Evolutionary conservation across 768 basidiomycete species (phyloP).

Genomic region (Tricholoma furcatifolium): DNA sequence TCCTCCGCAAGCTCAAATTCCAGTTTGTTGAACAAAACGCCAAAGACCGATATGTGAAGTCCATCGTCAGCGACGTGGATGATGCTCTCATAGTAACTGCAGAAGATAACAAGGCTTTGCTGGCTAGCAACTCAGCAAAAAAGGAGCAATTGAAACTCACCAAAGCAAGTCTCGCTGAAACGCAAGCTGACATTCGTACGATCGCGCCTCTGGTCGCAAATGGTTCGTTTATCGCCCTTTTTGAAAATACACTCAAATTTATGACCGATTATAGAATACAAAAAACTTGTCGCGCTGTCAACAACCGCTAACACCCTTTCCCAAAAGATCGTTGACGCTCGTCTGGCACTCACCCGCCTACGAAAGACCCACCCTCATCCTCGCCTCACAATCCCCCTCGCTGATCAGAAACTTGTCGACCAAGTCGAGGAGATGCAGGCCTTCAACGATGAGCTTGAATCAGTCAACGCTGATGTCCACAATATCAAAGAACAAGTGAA

Average conservation of each 20-base stretch:
- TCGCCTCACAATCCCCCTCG: constrained; percentile 73
- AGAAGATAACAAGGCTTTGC: constrained; percentile 73
- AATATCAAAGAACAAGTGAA: constrained; percentile 64
- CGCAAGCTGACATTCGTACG: constrained; percentile 58
- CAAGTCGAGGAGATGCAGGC: constrained; percentile 81
- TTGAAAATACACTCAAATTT: neutral
- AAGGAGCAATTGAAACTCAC: constrained; percentile 65
- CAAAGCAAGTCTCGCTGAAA: constrained; percentile 62
- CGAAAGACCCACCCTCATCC: constrained; percentile 80
- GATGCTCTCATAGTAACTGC: constrained; percentile 80
- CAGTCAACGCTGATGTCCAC: constrained; percentile 47
- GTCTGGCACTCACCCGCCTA: constrained; percentile 75
- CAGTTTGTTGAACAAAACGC: constrained; percentile 90
- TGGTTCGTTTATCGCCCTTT: constrained; percentile 35
- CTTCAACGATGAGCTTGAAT: constrained; percentile 65
- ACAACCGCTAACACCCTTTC: constrained; percentile 58
- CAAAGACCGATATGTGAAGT: constrained; percentile 84
- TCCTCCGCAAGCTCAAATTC: constrained; percentile 81
- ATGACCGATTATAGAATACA: constrained; percentile 47
- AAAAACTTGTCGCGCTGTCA: constrained; percentile 50
- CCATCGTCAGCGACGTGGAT: constrained; percentile 81
- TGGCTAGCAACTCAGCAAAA: constrained; percentile 61
- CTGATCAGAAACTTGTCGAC: constrained; percentile 68
- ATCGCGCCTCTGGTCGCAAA: constrained; percentile 69
- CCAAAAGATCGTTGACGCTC: constrained; percentile 80